A percentile compares a stretch with the other conserved stretches of the same genome.
phyloP scores from a whole-genome alignment of 2,329 filamentous ascomycete genomes.

The Teratosphaeria epicoccoides region DNA sequence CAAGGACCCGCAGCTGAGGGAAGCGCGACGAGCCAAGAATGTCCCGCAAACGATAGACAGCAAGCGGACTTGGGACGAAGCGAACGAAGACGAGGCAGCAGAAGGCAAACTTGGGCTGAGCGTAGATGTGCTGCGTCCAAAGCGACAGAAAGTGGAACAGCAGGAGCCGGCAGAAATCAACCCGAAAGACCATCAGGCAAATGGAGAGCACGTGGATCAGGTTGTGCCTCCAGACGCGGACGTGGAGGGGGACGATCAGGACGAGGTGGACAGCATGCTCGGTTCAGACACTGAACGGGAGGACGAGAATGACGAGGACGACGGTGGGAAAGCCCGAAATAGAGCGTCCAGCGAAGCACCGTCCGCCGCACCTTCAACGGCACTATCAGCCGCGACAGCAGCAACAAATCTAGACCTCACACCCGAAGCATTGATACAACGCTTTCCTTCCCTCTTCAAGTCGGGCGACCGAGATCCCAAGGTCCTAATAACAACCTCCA shows the following conservation, averaged over 20 bases:
- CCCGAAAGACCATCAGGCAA: conserved; percentile 6
- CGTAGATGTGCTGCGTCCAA: conserved; percentile 36
- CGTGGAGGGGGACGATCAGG: conserved; percentile 15
- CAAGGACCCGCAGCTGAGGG: conserved; percentile 65
- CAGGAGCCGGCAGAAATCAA: conserved; percentile 9
- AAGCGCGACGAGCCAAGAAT: conserved; percentile 64
- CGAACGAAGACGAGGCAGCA: conserved; percentile 33
- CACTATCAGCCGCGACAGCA: conserved; percentile 39
- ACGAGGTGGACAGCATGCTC: conserved; percentile 23
- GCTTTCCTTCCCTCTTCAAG: conserved; percentile 51
- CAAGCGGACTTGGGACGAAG: conserved; percentile 75
- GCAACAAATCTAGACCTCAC: conserved; percentile 51
- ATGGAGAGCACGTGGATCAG: conserved; percentile 7
- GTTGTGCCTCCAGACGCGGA: conserved; percentile 2
- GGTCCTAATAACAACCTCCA: conserved; percentile 80
- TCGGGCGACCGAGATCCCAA: conserved; percentile 55
- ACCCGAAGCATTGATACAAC: conserved; percentile 49
- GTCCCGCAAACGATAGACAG: conserved; percentile 71
- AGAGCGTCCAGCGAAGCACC: conserved; percentile 17
- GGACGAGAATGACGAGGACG: conserved; percentile 23
- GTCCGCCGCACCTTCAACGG: conserved; percentile 42
- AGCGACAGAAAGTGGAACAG: conserved; percentile 32
- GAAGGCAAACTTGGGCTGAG: conserved; percentile 29
- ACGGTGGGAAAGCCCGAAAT: background rate
- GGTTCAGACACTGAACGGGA: conserved; percentile 9